Base-by-base conservation (phyloP, 495 filamentous ascomycete genomes). In the Penicillium antarcticum region DNA sequence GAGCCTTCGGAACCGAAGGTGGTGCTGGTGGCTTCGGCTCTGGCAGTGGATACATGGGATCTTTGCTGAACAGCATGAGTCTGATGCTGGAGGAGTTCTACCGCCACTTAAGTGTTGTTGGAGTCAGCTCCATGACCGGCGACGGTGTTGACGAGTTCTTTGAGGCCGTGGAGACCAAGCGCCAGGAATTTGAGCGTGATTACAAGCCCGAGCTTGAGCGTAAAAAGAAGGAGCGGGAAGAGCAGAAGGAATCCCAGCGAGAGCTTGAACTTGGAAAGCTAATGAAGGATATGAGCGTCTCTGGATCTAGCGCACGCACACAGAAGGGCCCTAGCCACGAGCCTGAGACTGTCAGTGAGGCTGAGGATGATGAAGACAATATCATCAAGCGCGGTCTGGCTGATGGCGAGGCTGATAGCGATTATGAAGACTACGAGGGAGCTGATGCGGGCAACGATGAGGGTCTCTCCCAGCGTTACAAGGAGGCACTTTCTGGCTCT, bases 71-170 rank as follows among this genome's bases (percentile, higher is more conserved):
- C 74, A 94, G 88, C 64, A 99, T 99, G 94, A 94, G 88, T 62
- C 70, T 97, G 52, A 88, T 99, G 85, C 74, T 99, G 18, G 95
- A 99, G 57, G 94, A 99, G 67, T 99, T 99, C 65, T 99, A 99
- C 65, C 80, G 86, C 10, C 90, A 96, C 61, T 74, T 99, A 9
- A 92, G 82, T 65, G 83, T 99, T 14, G 91, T 97, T 1, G 91
- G 87, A 5, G 94, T 99, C 10, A 94, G 88, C 53, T 87, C 91
- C 16, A 91, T 96, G 84, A 92, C 91, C 0, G 94, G 94, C 9
- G 82, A 87, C 2, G 95, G 94, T 6, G 81, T 99, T 39, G 87
- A 92, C 33, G 88, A 92, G 33, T 99, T 99, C 70, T 96, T 99
- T 65, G 78, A 84, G 23, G 90, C 90, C 0, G 94, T 98, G 0